Evolutionary conservation across 345 rosid genomes (phyloP).

Genomic region (Adansonia digitata): DNA sequence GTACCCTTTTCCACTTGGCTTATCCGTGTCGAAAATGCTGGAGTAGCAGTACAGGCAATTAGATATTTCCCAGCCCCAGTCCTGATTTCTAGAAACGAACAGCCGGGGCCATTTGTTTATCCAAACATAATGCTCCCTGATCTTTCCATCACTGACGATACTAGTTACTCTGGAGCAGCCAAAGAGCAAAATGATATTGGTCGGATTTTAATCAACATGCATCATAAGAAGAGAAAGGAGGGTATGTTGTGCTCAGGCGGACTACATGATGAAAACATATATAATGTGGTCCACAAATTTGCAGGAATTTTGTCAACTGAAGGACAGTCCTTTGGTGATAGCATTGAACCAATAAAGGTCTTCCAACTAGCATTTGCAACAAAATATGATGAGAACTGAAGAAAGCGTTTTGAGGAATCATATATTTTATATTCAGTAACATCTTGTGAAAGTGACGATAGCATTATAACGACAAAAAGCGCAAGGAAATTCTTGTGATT

Average conservation of each 20-base stretch:
- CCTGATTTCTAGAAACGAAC: slow-evolving; percentile 42
- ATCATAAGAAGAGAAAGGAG: neutral
- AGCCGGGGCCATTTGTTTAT: slow-evolving; percentile 53
- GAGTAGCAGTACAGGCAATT: slow-evolving; percentile 41
- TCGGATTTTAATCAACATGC: no score
- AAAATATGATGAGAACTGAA: neutral
- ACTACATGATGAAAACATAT: neutral
- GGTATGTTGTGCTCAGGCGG: neutral
- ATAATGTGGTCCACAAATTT: neutral
- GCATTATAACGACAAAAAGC: neutral
- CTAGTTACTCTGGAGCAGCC: slow-evolving; percentile 58
- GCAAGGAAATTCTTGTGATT: neutral
- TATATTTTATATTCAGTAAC: neutral
- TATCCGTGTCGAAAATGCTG: slow-evolving; percentile 44
- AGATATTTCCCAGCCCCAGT: slow-evolving; percentile 72
- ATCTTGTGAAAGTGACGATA: neutral
- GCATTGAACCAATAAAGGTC: neutral
- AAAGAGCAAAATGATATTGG: slow-evolving; percentile 11
- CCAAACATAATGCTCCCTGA: slow-evolving; percentile 53
- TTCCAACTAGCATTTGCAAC: neutral
- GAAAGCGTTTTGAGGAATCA: neutral
- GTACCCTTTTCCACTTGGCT: slow-evolving; percentile 49
- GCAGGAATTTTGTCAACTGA: neutral
- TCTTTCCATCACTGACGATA: slow-evolving; percentile 35
- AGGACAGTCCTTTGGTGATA: neutral